Evolutionary conservation across 1,284 basidiomycete species (phyloP).

Genomic region (Ustilago trichophora): DNA sequence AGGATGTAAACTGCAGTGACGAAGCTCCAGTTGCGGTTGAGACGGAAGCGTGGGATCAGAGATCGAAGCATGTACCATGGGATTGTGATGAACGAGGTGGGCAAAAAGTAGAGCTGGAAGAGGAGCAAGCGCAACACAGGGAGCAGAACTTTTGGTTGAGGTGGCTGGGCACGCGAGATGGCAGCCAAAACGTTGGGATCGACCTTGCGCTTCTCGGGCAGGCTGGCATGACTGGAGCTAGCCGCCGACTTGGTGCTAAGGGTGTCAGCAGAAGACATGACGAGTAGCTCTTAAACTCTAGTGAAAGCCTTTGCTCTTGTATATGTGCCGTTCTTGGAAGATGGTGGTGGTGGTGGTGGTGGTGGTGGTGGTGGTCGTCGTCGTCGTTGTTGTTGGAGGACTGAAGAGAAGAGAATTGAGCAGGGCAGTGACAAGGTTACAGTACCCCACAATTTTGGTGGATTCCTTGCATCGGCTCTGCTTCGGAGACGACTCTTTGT

Average conservation of each 20-base stretch:
- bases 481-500: too few relatives aligned
- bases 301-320: too few relatives aligned
- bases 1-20: constrained; percentile 47
- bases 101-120: constrained; percentile 58
- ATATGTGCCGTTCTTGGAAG: too few relatives aligned
- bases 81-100: constrained; percentile 43
- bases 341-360: too few relatives aligned
- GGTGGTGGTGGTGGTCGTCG: too few relatives aligned
- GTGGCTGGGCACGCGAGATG: constrained; percentile 28
- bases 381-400: too few relatives aligned
- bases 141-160: constrained; percentile 24
- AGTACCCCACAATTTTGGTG: too few relatives aligned
- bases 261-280: constrained; percentile 17
- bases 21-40: constrained; percentile 51
- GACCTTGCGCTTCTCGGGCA: constrained; percentile 30
- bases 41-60: constrained; percentile 43
- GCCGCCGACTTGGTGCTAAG: constrained; percentile 11
- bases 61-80: constrained; percentile 52
- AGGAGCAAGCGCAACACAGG: constrained; percentile 48
- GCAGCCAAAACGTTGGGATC: constrained; percentile 42
- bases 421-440: too few relatives aligned
- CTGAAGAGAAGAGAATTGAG: too few relatives aligned
- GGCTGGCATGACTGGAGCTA: constrained; percentile 10
- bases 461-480: too few relatives aligned
- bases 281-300: too few relatives aligned